Evolutionary conservation across 257 asterid species (phyloP).

Genomic region (Solanum chmielewskii): DNA sequence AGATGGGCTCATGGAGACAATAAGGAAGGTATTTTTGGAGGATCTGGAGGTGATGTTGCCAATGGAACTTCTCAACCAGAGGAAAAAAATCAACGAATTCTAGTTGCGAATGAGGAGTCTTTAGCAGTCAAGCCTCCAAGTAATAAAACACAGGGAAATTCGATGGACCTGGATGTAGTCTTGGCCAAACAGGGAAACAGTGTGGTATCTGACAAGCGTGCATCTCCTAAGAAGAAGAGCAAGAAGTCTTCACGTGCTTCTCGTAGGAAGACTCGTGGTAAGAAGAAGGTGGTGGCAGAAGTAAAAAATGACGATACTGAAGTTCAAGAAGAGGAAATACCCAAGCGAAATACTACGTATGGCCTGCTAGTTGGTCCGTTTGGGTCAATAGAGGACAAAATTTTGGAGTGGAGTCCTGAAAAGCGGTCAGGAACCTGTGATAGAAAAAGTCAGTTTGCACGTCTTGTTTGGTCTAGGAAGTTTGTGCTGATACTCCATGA

Average conservation of each 20-base stretch:
- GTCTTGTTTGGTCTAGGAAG: constrained; percentile 95
- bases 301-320: constrained; percentile 36
- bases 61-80: constrained; percentile 22
- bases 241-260: constrained; percentile 41
- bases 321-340: constrained; percentile 57
- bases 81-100: constrained; percentile 26
- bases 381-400: constrained; percentile 70
- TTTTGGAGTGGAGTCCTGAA: constrained; percentile 89
- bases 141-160: constrained; percentile 17
- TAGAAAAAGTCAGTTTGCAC: constrained; percentile 89
- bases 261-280: constrained; percentile 37
- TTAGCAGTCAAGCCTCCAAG: constrained; percentile 11
- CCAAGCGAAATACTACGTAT: constrained; percentile 57
- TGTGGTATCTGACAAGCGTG: constrained; percentile 11
- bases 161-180: constrained; percentile 16
- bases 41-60: constrained; percentile 47
- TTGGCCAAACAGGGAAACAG: constrained; percentile 29
- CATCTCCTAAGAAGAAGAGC: constrained; percentile 32
- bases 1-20: constrained; percentile 99
- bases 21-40: constrained; percentile 88
- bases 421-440: constrained; percentile 88
- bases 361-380: constrained; percentile 89
- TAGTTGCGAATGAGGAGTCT: constrained; percentile 37
- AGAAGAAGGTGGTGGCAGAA: constrained; percentile 25
- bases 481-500: constrained; percentile 90